Percentiles rank a stretch among this genome's conserved stretches.
Evolutionary conservation across 345 rosid species (phyloP).

Genomic region (Crucihimalaya himalaica): DNA sequence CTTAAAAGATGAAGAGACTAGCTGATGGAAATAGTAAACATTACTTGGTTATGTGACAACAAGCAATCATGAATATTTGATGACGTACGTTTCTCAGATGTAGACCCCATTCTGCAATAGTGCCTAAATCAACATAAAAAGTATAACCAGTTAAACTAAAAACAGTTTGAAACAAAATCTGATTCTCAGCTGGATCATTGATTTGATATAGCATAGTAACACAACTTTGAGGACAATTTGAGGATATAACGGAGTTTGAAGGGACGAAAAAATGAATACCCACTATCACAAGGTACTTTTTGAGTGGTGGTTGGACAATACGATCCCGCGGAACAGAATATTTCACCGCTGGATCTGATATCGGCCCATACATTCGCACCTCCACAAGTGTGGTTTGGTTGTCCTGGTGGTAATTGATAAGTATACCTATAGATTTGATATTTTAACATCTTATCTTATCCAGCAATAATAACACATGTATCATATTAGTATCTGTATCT

Average conservation of each 20-base stretch:
- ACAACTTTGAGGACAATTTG: neutral
- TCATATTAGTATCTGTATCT: neutral
- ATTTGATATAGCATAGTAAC: neutral
- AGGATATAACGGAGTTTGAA: conserved; percentile 9
- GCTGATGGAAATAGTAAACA: conserved; percentile 1
- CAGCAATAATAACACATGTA: neutral
- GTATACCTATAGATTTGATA: conserved; percentile 56
- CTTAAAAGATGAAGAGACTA: conserved; percentile 27
- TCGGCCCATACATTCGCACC: conserved; percentile 97
- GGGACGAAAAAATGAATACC: conserved; percentile 50
- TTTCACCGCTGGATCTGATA: conserved; percentile 59
- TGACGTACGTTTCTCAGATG: conserved; percentile 65
- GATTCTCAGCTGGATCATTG: neutral
- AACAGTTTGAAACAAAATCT: neutral
- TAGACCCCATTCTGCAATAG: conserved; percentile 83
- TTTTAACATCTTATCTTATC: conserved; percentile 15
- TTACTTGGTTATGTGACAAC: neutral
- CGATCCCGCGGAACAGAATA: conserved; percentile 74
- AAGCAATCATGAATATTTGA: neutral
- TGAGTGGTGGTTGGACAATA: conserved; percentile 58
- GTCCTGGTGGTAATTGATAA: conserved; percentile 79
- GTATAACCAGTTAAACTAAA: neutral
- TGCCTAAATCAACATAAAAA: conserved; percentile 55
- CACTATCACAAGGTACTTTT: conserved; percentile 49
- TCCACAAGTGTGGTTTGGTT: conserved; percentile 81